phyloP scores from a whole-genome alignment of 1,284 basidiomycete species.

The Pseudozyma sp. region DNA sequence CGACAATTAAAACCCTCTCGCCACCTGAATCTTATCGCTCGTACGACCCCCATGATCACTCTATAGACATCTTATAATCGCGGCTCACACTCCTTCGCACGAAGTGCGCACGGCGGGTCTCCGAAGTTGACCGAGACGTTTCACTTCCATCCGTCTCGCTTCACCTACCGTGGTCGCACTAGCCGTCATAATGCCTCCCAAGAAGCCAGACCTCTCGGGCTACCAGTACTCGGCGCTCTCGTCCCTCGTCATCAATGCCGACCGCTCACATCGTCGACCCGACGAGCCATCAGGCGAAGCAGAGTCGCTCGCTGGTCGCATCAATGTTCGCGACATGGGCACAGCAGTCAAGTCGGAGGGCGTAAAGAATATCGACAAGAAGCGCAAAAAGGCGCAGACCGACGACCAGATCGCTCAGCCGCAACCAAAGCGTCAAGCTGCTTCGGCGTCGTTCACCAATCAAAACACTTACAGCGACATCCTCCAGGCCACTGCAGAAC shows the following conservation, averaged over 20 bases:
- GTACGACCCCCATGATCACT: too few relatives aligned
- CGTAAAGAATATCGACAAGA: slow-evolving; percentile 94
- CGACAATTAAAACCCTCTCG: too few relatives aligned
- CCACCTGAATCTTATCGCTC: too few relatives aligned
- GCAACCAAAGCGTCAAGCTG: slow-evolving; percentile 38
- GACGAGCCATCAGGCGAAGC: slow-evolving; percentile 93
- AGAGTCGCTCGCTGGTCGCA: slow-evolving; percentile 89
- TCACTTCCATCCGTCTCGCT: too few relatives aligned
- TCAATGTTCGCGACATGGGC: slow-evolving; percentile 92
- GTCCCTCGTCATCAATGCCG: slow-evolving; percentile 65
- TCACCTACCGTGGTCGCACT: not conserved
- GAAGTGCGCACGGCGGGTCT: too few relatives aligned
- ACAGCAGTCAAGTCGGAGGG: slow-evolving; percentile 84
- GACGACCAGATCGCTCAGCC: slow-evolving; percentile 50
- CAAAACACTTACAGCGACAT: slow-evolving; percentile 72
- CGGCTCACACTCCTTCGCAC: too few relatives aligned
- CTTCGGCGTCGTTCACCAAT: slow-evolving; percentile 75
- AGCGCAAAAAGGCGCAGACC: slow-evolving; percentile 74
- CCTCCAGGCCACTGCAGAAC: slow-evolving; percentile 77
- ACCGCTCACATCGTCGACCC: slow-evolving; percentile 54
- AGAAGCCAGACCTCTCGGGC: slow-evolving; percentile 65
- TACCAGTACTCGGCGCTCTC: slow-evolving; percentile 68
- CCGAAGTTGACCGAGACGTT: too few relatives aligned
- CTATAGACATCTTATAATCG: too few relatives aligned
- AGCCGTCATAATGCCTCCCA: slow-evolving; percentile 58